phyloP scores from a whole-genome alignment of 2,329 filamentous ascomycete species.

The Neocatenulostroma microsporum region DNA sequence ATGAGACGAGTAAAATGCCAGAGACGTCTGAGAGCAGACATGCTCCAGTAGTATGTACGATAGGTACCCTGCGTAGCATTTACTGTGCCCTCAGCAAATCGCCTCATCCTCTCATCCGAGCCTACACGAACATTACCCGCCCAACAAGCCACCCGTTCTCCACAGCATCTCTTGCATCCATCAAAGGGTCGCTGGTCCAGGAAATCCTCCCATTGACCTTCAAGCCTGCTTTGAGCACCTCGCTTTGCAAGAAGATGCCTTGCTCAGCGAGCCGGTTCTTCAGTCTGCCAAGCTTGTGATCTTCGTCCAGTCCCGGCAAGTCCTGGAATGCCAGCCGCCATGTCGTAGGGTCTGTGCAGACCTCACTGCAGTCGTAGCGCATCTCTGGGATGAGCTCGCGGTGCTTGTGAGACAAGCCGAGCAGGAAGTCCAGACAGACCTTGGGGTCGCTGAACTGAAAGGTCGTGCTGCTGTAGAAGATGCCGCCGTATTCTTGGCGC shows the following conservation, averaged over 20 bases:
- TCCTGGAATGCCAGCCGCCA: constrained; percentile 5
- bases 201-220: constrained; percentile 4
- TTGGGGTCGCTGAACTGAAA: constrained; percentile 5
- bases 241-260: constrained; percentile 2
- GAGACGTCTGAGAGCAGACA: too few species aligned
- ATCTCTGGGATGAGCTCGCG: constrained; percentile 5
- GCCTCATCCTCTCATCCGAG: too few species aligned
- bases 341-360: constrained; percentile 1
- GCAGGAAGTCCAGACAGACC: constrained; percentile 3
- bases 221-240: constrained; percentile 5
- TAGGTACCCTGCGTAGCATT: too few species aligned
- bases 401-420: background rate
- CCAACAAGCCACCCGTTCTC: constrained; percentile 3
- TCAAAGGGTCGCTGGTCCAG: constrained; percentile 6
- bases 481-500: constrained; percentile 4
- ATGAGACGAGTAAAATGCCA: too few species aligned
- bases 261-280: constrained; percentile 2
- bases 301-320: constrained; percentile 6
- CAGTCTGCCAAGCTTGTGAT: constrained; percentile 4
- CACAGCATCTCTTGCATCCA: constrained; percentile 3
- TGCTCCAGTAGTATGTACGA: too few species aligned
- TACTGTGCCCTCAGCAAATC: too few species aligned
- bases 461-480: constrained; percentile 4
- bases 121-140: constrained; percentile 7
- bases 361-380: constrained; percentile 5